A percentile compares a stretch with the other conserved stretches of the same genome.
phyloP scores from a whole-genome alignment of 176 grass and related monocot species.

The Miscanthus lutarioriparius region DNA sequence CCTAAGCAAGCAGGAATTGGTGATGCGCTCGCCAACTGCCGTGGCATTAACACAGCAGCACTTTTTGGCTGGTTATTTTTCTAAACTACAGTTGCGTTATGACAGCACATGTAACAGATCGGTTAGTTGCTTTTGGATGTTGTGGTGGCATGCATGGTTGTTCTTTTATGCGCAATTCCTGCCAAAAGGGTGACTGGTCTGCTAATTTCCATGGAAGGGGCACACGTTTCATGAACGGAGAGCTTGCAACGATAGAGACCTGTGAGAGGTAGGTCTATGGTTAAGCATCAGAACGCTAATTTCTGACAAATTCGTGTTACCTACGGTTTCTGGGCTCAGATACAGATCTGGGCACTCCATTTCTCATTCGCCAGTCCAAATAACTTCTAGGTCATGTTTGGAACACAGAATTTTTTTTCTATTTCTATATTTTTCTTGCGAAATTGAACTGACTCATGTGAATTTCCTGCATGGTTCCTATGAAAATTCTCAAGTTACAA shows the following conservation, averaged over 20 bases:
- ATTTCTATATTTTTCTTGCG: too few species aligned
- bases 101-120: background rate
- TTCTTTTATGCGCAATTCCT: background rate
- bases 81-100: constrained; percentile 6
- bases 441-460: too few species aligned
- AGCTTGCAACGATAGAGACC: background rate
- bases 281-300: background rate
- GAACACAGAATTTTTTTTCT: too few species aligned
- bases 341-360: background rate
- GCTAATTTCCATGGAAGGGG: background rate
- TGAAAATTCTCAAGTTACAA: too few species aligned
- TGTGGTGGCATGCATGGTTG: background rate
- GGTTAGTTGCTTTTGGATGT: constrained; percentile 8
- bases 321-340: background rate
- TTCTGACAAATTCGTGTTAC: background rate
- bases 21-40: constrained; percentile 28
- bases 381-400: background rate
- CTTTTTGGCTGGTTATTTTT: background rate
- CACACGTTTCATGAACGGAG: background rate
- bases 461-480: too few species aligned
- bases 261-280: background rate
- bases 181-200: background rate
- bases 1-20: constrained; percentile 2
- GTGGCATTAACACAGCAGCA: background rate
- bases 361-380: background rate